phyloP scores from a whole-genome alignment of 768 basidiomycete species.

The Trametes meyenii region DNA sequence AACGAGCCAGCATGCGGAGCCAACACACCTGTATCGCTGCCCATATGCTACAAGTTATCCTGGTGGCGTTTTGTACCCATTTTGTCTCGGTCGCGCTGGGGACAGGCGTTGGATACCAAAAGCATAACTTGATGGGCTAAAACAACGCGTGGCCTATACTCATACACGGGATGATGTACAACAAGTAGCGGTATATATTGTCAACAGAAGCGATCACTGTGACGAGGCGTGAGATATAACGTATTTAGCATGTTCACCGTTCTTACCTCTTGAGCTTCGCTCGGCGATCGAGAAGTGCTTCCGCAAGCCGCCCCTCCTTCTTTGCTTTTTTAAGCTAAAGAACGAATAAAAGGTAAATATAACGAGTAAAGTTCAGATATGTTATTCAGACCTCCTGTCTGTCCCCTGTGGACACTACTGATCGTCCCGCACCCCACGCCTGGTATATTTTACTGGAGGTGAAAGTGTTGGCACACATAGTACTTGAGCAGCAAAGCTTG shows the following conservation, averaged over 20 bases:
- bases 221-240: not conserved
- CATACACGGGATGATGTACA: slow-evolving; percentile 8
- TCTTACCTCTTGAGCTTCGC: slow-evolving; percentile 79
- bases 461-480: slow-evolving; percentile 3
- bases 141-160: not conserved
- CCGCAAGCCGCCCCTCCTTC: slow-evolving; percentile 80
- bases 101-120: not conserved
- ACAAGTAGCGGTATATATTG: not conserved
- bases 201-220: slow-evolving; percentile 46
- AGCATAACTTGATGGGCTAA: not conserved
- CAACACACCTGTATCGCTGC: not conserved
- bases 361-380: not conserved
- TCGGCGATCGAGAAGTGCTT: slow-evolving; percentile 77
- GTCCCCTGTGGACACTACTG: slow-evolving; percentile 68
- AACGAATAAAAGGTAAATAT: slow-evolving; percentile 11
- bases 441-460: slow-evolving; percentile 66
- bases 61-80: not conserved
- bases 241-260: not conserved
- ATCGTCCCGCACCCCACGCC: slow-evolving; percentile 82
- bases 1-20: not conserved
- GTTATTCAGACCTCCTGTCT: slow-evolving; percentile 63
- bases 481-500: slow-evolving; percentile 5
- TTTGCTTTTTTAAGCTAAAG: slow-evolving; percentile 72
- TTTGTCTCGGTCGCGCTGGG: too few species aligned
- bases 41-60: not conserved